Percentiles rank a stretch among this genome's conserved stretches.
Evolutionary conservation across 2,329 filamentous ascomycete genomes (phyloP).

Genomic region (Fusarium protoensiforme): DNA sequence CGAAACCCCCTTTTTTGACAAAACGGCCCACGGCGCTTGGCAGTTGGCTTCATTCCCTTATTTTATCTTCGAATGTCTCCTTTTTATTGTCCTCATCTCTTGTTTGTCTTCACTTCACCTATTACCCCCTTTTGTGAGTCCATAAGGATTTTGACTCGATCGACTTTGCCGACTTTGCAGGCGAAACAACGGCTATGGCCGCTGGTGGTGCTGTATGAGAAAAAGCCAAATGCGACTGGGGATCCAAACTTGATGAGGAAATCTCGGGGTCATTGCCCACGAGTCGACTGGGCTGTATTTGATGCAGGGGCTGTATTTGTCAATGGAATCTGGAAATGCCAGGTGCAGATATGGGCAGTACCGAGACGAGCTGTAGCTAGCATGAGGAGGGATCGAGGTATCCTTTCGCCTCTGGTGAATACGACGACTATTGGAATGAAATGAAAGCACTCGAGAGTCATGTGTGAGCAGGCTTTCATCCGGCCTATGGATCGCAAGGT

Average conservation of each 20-base stretch:
- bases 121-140: conserved; percentile 27
- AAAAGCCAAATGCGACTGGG: conserved; percentile 2
- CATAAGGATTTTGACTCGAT: conserved; percentile 13
- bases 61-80: conserved; percentile 38
- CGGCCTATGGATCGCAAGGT: conserved; percentile 14
- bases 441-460: conserved; percentile 21
- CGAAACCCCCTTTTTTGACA: conserved; percentile 41
- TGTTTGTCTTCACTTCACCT: conserved; percentile 37
- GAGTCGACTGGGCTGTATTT: conserved; percentile 18
- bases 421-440: conserved; percentile 44
- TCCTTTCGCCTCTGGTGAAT: conserved; percentile 36
- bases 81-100: conserved; percentile 42
- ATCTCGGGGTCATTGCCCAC: conserved; percentile 13
- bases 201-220: conserved; percentile 16
- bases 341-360: conserved; percentile 33
- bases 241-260: conserved; percentile 22
- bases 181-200: conserved; percentile 17
- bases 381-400: conserved; percentile 22
- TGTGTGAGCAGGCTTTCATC: background rate
- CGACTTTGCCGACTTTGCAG: conserved; percentile 6
- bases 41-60: conserved; percentile 43
- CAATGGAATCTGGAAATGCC: conserved; percentile 20
- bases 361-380: conserved; percentile 31
- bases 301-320: conserved; percentile 10
- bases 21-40: conserved; percentile 41